Evolutionary conservation across 768 basidiomycete species (phyloP).

Genomic region (Gloeostereum incarnatum): DNA sequence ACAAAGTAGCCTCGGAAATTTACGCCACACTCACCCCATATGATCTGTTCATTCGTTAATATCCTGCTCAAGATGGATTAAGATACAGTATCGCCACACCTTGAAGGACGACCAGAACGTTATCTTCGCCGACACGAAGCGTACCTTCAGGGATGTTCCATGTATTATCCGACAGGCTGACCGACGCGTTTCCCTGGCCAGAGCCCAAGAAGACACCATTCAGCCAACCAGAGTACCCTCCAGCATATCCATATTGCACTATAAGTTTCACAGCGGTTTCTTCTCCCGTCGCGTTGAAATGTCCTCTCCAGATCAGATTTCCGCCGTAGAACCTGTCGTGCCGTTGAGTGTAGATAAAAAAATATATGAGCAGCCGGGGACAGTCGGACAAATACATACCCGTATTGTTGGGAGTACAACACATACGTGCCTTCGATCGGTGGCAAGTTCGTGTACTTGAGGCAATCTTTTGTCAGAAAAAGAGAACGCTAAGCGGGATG

Average conservation of each 20-base stretch:
- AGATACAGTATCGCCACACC: slow-evolving; percentile 11
- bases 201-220: slow-evolving; percentile 42
- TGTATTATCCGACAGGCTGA: slow-evolving; percentile 30
- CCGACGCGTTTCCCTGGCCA: slow-evolving; percentile 29
- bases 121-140: slow-evolving; percentile 25
- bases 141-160: slow-evolving; percentile 29
- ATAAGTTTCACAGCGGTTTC: slow-evolving; percentile 36
- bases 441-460: slow-evolving; percentile 40
- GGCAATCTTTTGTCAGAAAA: slow-evolving; percentile 1
- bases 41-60: slow-evolving; percentile 24
- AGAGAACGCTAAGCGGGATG: not conserved
- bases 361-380: not conserved
- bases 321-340: slow-evolving; percentile 39
- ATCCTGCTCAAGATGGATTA: not conserved
- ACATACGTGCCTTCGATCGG: slow-evolving; percentile 31
- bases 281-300: slow-evolving; percentile 35
- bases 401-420: slow-evolving; percentile 44
- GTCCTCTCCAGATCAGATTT: slow-evolving; percentile 43
- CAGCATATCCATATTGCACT: slow-evolving; percentile 40
- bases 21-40: slow-evolving; percentile 30
- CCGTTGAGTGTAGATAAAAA: not conserved
- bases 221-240: slow-evolving; percentile 43
- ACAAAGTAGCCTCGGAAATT: not conserved
- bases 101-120: slow-evolving; percentile 30
- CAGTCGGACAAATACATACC: slow-evolving; percentile 17